Conservation (phyloP, 1,284 basidiomycete genomes). For the Ustilago bromivora region DNA sequence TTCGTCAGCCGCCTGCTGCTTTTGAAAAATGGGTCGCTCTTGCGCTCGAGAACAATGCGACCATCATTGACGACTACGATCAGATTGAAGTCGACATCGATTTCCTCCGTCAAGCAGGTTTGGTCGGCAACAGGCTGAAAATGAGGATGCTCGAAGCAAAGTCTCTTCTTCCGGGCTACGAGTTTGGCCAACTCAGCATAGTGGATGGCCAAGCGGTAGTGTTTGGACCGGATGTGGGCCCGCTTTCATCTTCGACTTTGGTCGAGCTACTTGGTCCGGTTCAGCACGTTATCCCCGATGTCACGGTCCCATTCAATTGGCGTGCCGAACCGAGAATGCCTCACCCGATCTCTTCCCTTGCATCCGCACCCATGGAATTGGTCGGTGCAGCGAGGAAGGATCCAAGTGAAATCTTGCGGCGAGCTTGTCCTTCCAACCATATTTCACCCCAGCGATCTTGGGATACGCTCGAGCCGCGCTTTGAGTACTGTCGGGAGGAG, state of each 20-base stretch:
- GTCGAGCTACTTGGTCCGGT: slow-evolving; percentile 27
- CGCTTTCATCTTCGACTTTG: slow-evolving; percentile 23
- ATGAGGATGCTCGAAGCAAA: slow-evolving; percentile 35
- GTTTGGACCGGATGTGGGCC: slow-evolving; percentile 25
- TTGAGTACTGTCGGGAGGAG: slow-evolving; percentile 37
- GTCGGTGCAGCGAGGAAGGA: background rate
- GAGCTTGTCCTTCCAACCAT: slow-evolving; percentile 35
- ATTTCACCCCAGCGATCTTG: slow-evolving; percentile 15
- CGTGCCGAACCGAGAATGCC: slow-evolving; percentile 34
- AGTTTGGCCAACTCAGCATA: slow-evolving; percentile 27
- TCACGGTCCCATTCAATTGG: slow-evolving; percentile 39
- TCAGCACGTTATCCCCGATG: slow-evolving; percentile 28
- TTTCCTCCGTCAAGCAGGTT: slow-evolving; percentile 19
- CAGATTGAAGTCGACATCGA: slow-evolving; percentile 35
- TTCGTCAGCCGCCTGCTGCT: slow-evolving; percentile 22
- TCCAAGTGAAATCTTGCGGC: slow-evolving; percentile 14
- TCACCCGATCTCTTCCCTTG: background rate
- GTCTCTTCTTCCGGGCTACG: slow-evolving; percentile 2
- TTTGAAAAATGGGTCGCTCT: slow-evolving; percentile 30
- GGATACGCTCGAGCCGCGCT: slow-evolving; percentile 19
- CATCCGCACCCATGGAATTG: background rate
- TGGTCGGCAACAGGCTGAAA: slow-evolving; percentile 30
- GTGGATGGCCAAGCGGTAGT: slow-evolving; percentile 17
- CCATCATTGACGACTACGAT: slow-evolving; percentile 41
- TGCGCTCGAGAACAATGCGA: slow-evolving; percentile 29